These are phyloP conservation scores for Diaporthe longicolla DNA, from an alignment of 2,329 filamentous ascomycete species.

Conservation along the genomic window DNA sequence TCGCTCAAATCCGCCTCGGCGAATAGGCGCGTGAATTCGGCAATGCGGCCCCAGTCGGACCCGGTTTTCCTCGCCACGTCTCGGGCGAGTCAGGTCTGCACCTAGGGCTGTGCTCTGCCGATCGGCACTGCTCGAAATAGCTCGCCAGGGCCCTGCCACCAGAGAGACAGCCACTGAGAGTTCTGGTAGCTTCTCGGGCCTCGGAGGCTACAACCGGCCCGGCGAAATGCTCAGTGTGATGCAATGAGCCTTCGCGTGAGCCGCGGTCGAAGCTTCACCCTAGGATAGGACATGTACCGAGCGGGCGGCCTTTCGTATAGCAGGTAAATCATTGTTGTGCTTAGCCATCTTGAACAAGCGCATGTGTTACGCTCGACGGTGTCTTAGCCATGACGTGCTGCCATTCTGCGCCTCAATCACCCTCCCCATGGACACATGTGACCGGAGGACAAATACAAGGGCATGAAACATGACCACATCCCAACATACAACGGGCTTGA, in stretches of 20 bases:
- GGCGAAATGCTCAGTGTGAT: background rate
- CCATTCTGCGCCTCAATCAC: constrained; percentile 3
- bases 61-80: constrained; percentile 33
- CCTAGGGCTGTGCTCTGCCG: constrained; percentile 9
- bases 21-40: background rate
- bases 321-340: background rate
- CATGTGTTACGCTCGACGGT: background rate
- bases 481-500: background rate
- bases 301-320: background rate
- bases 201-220: constrained; percentile 10
- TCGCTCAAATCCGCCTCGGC: background rate
- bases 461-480: background rate
- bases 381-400: constrained; percentile 3
- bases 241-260: constrained; percentile 15
- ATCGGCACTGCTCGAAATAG: constrained; percentile 24
- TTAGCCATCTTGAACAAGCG: background rate
- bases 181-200: constrained; percentile 25
- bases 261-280: background rate
- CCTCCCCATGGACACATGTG: background rate
- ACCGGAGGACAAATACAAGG: background rate
- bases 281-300: background rate
- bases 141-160: background rate
- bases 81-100: constrained; percentile 29
- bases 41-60: constrained; percentile 6
- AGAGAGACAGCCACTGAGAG: background rate